phyloP scores from a whole-genome alignment of 2,329 filamentous ascomycete species.

The Aspergillus bombycis region DNA sequence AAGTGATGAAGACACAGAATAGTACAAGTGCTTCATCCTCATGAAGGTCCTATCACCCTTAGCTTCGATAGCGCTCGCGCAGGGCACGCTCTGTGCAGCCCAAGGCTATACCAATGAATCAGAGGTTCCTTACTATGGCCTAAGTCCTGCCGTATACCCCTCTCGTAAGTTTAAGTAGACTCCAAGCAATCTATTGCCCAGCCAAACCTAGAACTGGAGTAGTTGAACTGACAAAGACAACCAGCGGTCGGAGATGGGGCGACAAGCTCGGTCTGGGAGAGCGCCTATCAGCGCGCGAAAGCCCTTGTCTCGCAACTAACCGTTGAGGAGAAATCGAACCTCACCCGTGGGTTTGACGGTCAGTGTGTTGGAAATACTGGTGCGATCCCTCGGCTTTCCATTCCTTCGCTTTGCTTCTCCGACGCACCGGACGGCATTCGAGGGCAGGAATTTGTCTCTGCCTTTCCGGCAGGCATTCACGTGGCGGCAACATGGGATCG shows the following conservation, averaged over 20 bases:
- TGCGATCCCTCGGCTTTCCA: constrained; percentile 12
- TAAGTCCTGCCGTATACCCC: not conserved
- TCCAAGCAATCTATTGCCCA: not conserved
- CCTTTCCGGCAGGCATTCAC: constrained; percentile 9
- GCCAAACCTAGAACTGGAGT: too few species aligned
- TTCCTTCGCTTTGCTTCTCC: constrained; percentile 16
- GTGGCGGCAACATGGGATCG: constrained; percentile 12
- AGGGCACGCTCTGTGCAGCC: not conserved
- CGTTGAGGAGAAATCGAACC: constrained; percentile 18
- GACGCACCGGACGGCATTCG: constrained; percentile 17
- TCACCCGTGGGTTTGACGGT: constrained; percentile 12
- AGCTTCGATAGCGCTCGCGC: not conserved
- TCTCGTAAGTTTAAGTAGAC: not conserved
- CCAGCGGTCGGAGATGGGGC: not conserved
- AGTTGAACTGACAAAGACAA: not conserved
- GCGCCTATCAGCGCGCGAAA: constrained; percentile 6
- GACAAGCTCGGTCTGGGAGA: not conserved
- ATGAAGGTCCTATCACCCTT: not conserved
- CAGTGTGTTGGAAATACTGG: constrained; percentile 13
- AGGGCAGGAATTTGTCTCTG: constrained; percentile 1
- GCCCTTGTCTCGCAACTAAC: constrained; percentile 16
- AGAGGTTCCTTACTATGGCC: not conserved
- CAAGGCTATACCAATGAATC: constrained; percentile 1
- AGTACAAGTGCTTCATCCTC: not conserved
- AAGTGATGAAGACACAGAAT: not conserved